Base-by-base conservation (phyloP, 345 rosid species). In the Passiflora organensis region DNA sequence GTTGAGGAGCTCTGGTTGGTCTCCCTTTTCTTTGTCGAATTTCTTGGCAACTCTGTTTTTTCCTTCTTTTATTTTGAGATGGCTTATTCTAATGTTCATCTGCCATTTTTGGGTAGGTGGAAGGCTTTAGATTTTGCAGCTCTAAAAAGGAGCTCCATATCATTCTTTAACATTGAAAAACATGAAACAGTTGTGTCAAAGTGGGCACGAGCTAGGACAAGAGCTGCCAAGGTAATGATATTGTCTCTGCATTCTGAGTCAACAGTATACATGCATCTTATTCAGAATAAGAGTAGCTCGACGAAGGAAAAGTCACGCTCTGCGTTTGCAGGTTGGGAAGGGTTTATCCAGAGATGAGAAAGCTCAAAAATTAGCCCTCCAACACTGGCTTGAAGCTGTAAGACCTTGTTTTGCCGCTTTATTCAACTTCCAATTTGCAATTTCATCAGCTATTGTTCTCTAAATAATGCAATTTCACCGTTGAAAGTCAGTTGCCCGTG, bases 381-480 rank as follows among this genome's bases (percentile, higher is more conserved):
- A 79, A 49, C 90, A 84, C 70, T 84, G 86, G 90, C 90, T 83
- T 61, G 90, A 84, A 84, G 90, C 87, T 52, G 90, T 84, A 77
- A 79, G 84, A 16, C 19, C 39, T 5, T 24, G 32, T 21, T 12
- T 12, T 51, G 20, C 42, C 60, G 16, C 44, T 43, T 18, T 17
- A 37, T 16, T 28, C 9, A 23, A 2, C 13, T 46, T 42, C n/a
- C n/a, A 42, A 42, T 42, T 13, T 28, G 5, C 6, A 51, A 9
- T 43, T 14, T 15, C 6, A 14, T 1, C 15, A 43, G 21, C 16
- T 43, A n/a, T n/a, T n/a, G n/a, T n/a, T n/a, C n/a, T n/a, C n/a
- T n/a, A n/a, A n/a, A n/a, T n/a, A n/a, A n/a, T n/a, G n/a, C n/a
- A n/a, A n/a, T n/a, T n/a, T n/a, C n/a, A n/a, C n/a, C n/a, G n/a